Percentiles rank a stretch among this genome's conserved stretches.
Evolutionary conservation across 495 filamentous ascomycete genomes (phyloP).

Genomic region (Aspergillus incahuasiensis): DNA sequence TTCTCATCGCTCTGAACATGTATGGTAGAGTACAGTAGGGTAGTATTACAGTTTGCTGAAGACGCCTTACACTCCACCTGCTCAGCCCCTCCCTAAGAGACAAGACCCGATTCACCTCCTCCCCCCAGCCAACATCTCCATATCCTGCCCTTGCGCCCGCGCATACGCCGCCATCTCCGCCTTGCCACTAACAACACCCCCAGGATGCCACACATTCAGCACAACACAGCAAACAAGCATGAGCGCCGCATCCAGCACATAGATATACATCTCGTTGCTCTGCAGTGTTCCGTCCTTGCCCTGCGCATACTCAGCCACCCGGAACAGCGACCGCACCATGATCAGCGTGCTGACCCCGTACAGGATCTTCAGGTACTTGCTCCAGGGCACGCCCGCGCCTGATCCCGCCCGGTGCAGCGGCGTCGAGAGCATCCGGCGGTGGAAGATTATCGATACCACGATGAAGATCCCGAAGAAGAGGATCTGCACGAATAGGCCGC

Average conservation of each 20-base stretch:
- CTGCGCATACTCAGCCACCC: constrained; percentile 57
- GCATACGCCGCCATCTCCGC: neutral
- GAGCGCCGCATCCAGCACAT: constrained; percentile 52
- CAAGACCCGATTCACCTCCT: too few relatives aligned
- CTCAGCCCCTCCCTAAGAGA: too few relatives aligned
- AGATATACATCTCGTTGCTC: constrained; percentile 52
- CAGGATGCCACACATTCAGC: constrained; percentile 36
- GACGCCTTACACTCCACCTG: too few relatives aligned
- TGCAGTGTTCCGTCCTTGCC: constrained; percentile 49
- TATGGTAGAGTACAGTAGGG: too few relatives aligned
- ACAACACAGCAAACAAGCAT: constrained; percentile 49
- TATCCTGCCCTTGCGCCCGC: neutral
- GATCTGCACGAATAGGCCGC: neutral
- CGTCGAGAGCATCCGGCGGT: neutral
- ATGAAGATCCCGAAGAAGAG: neutral
- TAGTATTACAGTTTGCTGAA: too few relatives aligned
- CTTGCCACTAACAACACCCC: constrained; percentile 8
- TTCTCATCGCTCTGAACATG: too few relatives aligned
- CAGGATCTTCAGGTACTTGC: constrained; percentile 44
- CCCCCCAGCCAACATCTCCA: constrained; percentile 14
- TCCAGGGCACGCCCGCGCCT: constrained; percentile 35
- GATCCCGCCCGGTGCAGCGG: neutral
- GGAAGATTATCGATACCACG: neutral
- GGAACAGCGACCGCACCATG: constrained; percentile 55
- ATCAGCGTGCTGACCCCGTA: constrained; percentile 51